A percentile compares a stretch with the other conserved stretches of the same genome.
These are phyloP conservation scores for Syzygium syzygioides DNA, from an alignment of 441 rosid species.

Conservation along the genomic window DNA sequence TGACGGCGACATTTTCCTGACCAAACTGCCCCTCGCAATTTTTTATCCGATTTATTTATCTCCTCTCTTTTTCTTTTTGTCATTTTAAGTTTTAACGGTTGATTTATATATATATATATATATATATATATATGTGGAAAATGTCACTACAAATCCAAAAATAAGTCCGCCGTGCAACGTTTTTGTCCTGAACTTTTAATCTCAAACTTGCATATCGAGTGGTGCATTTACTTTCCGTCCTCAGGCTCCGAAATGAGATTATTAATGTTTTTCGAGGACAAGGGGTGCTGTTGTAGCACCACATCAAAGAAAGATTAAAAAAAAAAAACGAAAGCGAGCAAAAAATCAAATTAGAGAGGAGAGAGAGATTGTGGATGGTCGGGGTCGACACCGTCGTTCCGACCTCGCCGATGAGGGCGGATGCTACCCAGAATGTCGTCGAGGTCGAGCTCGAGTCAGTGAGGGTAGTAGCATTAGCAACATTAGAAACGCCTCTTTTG, in stretches of 20 bases:
- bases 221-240: rapidly evolving
- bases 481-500: not conserved
- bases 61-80: not conserved
- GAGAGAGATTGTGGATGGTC: not conserved
- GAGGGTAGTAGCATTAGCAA: not conserved
- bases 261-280: rapidly evolving
- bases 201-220: not conserved
- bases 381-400: not conserved
- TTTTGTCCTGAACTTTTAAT: not conserved
- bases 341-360: not conserved
- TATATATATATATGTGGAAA: not conserved
- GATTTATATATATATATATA: not conserved
- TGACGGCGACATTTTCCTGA: conserved; percentile 18
- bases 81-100: not conserved
- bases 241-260: rapidly evolving
- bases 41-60: not conserved
- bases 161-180: not conserved
- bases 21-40: conserved; percentile 24
- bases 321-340: not conserved
- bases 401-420: not conserved
- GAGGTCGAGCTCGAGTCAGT: not conserved
- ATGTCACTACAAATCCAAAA: not conserved
- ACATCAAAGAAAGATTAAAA: not conserved
- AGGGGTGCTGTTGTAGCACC: rapidly evolving
- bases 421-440: not conserved